Evolutionary conservation across 2,329 filamentous ascomycete species (phyloP).

Genomic region (Fusarium palustre): DNA sequence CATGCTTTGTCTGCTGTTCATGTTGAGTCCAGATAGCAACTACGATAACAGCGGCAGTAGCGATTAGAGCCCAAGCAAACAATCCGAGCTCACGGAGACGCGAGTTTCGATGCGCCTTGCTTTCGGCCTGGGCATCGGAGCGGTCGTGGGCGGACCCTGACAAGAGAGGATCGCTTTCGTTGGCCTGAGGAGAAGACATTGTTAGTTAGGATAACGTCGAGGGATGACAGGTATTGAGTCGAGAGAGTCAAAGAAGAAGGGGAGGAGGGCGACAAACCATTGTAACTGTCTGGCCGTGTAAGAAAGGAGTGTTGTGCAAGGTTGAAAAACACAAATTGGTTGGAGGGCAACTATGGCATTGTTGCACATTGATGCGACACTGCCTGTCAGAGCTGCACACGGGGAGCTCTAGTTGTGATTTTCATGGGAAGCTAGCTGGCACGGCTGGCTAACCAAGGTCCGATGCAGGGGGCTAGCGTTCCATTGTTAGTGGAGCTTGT

Average conservation of each 20-base stretch:
- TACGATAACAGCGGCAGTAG: constrained; percentile 81
- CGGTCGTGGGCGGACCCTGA: constrained; percentile 49
- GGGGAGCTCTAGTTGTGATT: constrained; percentile 17
- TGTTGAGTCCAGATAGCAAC: constrained; percentile 84
- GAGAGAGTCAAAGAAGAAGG: not conserved
- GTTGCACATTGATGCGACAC: constrained; percentile 20
- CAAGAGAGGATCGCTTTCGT: constrained; percentile 60
- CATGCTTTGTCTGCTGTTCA: constrained; percentile 63
- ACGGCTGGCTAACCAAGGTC: not conserved
- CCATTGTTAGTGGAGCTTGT: constrained; percentile 28
- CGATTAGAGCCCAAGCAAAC: constrained; percentile 84
- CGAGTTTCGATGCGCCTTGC: constrained; percentile 47
- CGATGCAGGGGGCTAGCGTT: constrained; percentile 10
- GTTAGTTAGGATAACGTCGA: constrained; percentile 19
- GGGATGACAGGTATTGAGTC: constrained; percentile 18
- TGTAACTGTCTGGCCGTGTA: constrained; percentile 32
- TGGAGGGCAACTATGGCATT: constrained; percentile 14
- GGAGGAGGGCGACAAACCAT: constrained; percentile 33
- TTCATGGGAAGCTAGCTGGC: not conserved
- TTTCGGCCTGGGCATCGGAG: constrained; percentile 45
- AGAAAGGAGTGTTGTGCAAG: constrained; percentile 27
- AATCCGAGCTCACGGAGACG: constrained; percentile 77
- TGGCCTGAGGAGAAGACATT: constrained; percentile 47
- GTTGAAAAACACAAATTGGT: constrained; percentile 12
- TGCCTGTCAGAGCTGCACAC: constrained; percentile 16